phyloP scores from a whole-genome alignment of 1,284 basidiomycete genomes.

The Puccinia triticina region DNA sequence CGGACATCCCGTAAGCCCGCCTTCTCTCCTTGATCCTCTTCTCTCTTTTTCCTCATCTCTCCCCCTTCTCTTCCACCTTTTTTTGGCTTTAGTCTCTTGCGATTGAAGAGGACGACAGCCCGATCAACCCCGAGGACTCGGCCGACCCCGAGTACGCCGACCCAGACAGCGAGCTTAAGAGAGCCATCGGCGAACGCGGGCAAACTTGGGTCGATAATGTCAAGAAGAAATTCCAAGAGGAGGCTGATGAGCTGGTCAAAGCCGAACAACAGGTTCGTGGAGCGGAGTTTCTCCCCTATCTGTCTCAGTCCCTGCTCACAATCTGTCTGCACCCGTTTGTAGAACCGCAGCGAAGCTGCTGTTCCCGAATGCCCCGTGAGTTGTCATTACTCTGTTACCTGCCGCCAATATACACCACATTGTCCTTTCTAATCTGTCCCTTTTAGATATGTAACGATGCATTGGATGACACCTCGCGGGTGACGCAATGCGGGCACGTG shows the following conservation, averaged over 20 bases:
- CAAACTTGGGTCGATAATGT: conserved; percentile 22
- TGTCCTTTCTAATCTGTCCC: not conserved
- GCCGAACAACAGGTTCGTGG: conserved; percentile 10
- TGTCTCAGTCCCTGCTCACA: not conserved
- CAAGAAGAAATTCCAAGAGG: not conserved
- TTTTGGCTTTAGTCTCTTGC: conserved; percentile 1
- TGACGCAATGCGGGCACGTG: conserved; percentile 17
- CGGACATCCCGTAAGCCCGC: conserved; percentile 32
- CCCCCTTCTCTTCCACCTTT: not conserved
- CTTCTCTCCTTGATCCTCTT: not conserved
- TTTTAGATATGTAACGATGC: conserved; percentile 36
- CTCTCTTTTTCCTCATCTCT: not conserved
- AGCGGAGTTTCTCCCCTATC: not conserved
- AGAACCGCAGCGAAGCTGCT: not conserved
- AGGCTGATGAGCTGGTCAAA: conserved; percentile 19
- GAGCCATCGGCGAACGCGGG: conserved; percentile 13
- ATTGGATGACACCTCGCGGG: conserved; percentile 24
- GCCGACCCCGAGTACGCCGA: not conserved
- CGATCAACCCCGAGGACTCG: not conserved
- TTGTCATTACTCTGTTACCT: not conserved
- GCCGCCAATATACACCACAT: not conserved
- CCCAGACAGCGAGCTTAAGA: conserved; percentile 3
- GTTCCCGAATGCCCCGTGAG: conserved; percentile 41
- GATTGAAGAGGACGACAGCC: conserved; percentile 14
- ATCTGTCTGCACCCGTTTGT: not conserved